phyloP scores from a whole-genome alignment of 768 basidiomycete species.

The Trametes gibbosa region DNA sequence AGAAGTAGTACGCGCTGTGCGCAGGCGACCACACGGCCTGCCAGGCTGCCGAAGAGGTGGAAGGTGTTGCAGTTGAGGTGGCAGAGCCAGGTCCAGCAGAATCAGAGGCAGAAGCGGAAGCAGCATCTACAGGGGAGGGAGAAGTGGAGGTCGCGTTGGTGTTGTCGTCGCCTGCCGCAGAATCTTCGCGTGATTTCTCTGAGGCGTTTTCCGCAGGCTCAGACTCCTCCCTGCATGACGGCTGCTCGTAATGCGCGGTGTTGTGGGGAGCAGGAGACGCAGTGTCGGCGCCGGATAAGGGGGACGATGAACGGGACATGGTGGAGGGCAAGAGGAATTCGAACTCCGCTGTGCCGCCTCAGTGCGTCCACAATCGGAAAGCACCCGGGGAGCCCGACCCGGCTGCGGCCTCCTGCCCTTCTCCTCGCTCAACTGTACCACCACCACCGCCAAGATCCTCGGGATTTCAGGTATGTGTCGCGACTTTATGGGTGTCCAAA shows the following conservation, averaged over 20 bases:
- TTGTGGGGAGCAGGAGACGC: neutral
- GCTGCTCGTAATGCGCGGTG: conserved; percentile 3
- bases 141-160: neutral
- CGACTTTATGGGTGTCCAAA: no score
- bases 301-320: conserved; percentile 19
- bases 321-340: conserved; percentile 20
- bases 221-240: neutral
- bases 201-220: neutral
- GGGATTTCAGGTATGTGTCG: neutral
- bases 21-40: conserved; percentile 79
- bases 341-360: conserved; percentile 14
- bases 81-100: neutral
- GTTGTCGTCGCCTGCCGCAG: neutral
- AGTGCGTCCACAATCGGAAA: neutral
- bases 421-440: neutral
- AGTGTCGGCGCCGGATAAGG: conserved; percentile 8
- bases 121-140: conserved; percentile 3
- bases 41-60: conserved; percentile 44
- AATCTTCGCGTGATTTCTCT: neutral
- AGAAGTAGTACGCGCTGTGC: conserved; percentile 84
- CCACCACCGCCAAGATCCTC: neutral
- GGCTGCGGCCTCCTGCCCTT: neutral
- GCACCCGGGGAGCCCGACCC: neutral
- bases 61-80: neutral
- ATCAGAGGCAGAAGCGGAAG: conserved; percentile 11